Percentiles rank a stretch among this genome's conserved stretches.
Evolutionary conservation across 345 rosid species (phyloP).

Genomic region (Draba incana): DNA sequence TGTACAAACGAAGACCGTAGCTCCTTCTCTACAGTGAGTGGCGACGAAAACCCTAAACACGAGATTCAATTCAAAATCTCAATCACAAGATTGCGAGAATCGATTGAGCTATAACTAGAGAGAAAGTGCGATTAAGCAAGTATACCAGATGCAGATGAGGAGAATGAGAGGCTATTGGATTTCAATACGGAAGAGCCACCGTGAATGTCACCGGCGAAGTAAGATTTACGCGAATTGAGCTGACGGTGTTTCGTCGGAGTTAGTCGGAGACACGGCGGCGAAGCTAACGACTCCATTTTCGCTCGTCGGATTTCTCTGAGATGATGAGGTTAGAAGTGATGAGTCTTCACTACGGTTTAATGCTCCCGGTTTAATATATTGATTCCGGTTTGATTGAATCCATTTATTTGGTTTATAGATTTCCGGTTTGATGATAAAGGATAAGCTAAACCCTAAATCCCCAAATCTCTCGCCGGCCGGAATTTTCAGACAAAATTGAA

Average conservation of each 20-base stretch:
- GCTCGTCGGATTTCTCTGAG: slow-evolving; percentile 15
- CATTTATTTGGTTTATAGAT: slow-evolving; percentile 2
- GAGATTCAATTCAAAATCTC: background rate
- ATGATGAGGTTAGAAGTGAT: slow-evolving; percentile 14
- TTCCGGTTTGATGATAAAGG: slow-evolving; percentile 12
- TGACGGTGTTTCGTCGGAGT: slow-evolving; percentile 24
- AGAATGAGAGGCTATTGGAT: slow-evolving; percentile 44
- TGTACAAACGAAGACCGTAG: slow-evolving; percentile 45
- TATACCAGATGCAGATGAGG: slow-evolving; percentile 47
- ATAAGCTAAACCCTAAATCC: slow-evolving; percentile 30
- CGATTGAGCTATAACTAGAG: background rate
- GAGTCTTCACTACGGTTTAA: slow-evolving; percentile 4
- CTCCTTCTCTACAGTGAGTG: slow-evolving; percentile 43
- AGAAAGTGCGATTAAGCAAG: background rate
- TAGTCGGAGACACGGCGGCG: slow-evolving; percentile 40
- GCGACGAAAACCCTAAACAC: slow-evolving; percentile 41
- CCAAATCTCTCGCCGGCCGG: slow-evolving; percentile 36
- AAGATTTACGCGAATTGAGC: slow-evolving; percentile 5
- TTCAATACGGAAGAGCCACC: slow-evolving; percentile 24
- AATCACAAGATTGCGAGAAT: background rate
- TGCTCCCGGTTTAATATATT: background rate
- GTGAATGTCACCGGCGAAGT: background rate
- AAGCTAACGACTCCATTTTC: slow-evolving; percentile 40
- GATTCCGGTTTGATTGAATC: background rate
- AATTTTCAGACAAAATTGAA: slow-evolving; percentile 24